phyloP scores from a whole-genome alignment of 1,139 yeast species.

The Suhomyces choctaworum region DNA sequence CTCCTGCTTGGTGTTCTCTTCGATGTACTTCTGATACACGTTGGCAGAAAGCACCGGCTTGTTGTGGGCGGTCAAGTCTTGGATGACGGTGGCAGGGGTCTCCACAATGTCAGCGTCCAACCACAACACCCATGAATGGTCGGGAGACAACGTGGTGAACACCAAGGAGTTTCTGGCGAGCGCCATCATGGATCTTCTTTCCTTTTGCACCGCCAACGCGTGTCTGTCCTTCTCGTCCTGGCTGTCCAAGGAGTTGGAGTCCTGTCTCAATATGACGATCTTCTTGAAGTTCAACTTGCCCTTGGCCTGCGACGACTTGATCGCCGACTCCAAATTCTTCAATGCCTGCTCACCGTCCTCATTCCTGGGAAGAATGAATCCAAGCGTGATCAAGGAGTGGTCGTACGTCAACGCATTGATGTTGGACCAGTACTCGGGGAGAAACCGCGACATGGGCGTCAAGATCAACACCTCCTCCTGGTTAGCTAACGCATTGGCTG shows the following conservation, averaged over 20 bases:
- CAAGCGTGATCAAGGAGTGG: constrained; percentile 78
- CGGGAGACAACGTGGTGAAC: constrained; percentile 85
- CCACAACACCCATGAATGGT: constrained; percentile 95
- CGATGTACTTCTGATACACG: constrained; percentile 79
- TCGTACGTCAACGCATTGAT: constrained; percentile 75
- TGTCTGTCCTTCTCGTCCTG: constrained; percentile 78
- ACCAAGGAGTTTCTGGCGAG: constrained; percentile 88
- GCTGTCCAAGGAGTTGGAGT: constrained; percentile 67
- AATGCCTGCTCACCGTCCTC: constrained; percentile 79
- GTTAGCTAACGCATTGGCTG: constrained; percentile 68
- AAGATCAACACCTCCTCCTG: constrained; percentile 79
- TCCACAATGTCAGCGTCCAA: constrained; percentile 92
- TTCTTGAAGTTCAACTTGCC: constrained; percentile 67
- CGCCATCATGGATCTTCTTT: constrained; percentile 88
- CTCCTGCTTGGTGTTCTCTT: constrained; percentile 55
- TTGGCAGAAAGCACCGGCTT: constrained; percentile 89
- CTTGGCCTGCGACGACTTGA: constrained; percentile 54
- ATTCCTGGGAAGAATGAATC: constrained; percentile 85
- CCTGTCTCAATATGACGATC: constrained; percentile 87
- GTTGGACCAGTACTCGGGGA: constrained; percentile 86
- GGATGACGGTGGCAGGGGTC: constrained; percentile 76
- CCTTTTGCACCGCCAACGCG: constrained; percentile 75
- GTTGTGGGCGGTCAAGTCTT: constrained; percentile 84
- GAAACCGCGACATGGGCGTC: constrained; percentile 87
- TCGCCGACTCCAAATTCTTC: constrained; percentile 66